phyloP scores from a whole-genome alignment of 495 filamentous ascomycete genomes.

The Hypoxylon lienhwacheense region DNA sequence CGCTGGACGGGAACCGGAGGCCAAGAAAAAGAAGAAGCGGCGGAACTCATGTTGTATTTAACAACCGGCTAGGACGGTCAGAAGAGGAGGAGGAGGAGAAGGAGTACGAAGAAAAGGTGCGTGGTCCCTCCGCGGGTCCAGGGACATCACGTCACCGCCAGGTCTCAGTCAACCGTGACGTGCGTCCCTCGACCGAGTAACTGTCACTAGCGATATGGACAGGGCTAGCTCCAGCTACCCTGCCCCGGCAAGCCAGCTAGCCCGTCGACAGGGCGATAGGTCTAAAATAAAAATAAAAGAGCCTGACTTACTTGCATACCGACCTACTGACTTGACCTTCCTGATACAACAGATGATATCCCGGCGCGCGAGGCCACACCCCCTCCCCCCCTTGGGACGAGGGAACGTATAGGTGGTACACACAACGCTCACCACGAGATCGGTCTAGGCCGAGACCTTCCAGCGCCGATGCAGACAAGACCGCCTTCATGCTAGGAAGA shows the following conservation, averaged over 20 bases:
- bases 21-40: constrained; percentile 4
- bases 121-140: background rate
- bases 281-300: too few species aligned
- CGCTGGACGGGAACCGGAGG: too few species aligned
- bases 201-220: too few species aligned
- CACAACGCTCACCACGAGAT: constrained; percentile 28
- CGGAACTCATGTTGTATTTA: constrained; percentile 5
- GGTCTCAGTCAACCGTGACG: too few species aligned
- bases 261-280: too few species aligned
- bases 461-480: background rate
- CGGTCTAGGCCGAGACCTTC: constrained; percentile 22
- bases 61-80: constrained; percentile 5
- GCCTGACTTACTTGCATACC: constrained; percentile 23
- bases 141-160: constrained; percentile 9
- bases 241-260: too few species aligned
- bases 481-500: background rate
- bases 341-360: constrained; percentile 23
- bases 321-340: constrained; percentile 25
- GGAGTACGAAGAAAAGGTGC: background rate
- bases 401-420: too few species aligned
- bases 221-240: too few species aligned
- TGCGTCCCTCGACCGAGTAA: too few species aligned
- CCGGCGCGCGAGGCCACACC: background rate
- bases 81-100: background rate
- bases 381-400: constrained; percentile 1